A percentile compares a stretch with the other conserved stretches of the same genome.
These are phyloP conservation scores for Ophiostoma sp. DNA, from an alignment of 2,329 filamentous ascomycete species.

Conservation along the genomic window DNA sequence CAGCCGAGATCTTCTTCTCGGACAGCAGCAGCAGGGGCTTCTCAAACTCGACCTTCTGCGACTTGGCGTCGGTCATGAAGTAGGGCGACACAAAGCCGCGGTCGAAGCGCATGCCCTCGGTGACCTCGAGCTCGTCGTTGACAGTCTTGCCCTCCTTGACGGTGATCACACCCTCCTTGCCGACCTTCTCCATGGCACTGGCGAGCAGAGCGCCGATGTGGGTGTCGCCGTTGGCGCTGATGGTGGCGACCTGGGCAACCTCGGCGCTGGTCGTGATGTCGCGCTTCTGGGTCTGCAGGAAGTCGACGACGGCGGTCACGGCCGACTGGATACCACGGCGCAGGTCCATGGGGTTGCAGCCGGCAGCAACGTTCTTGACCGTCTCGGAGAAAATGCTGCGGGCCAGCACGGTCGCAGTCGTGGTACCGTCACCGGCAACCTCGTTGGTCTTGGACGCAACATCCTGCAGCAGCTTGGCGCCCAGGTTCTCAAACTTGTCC, in stretches of 20 bases:
- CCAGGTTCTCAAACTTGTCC: constrained; percentile 99
- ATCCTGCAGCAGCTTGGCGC: constrained; percentile 92
- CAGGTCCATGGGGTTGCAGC: constrained; percentile 99
- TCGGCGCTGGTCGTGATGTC: constrained; percentile 97
- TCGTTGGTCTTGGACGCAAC: constrained; percentile 99
- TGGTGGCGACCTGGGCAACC: constrained; percentile 96
- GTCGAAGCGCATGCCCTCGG: constrained; percentile 99
- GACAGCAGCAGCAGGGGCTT: constrained; percentile 97
- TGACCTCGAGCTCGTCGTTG: constrained; percentile 95
- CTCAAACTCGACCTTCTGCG: constrained; percentile 99
- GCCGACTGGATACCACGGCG: constrained; percentile 94
- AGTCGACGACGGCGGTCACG: constrained; percentile 90
- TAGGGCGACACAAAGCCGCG: constrained; percentile 97
- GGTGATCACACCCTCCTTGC: constrained; percentile 99
- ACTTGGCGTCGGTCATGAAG: constrained; percentile 99
- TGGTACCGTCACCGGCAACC: constrained; percentile 96
- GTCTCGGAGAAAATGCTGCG: constrained; percentile 99
- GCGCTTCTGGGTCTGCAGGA: constrained; percentile 90
- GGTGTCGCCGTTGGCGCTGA: constrained; percentile 92
- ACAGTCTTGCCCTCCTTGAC: constrained; percentile 99
- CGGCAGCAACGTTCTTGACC: constrained; percentile 98
- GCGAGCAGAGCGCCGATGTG: constrained; percentile 95
- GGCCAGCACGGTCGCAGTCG: constrained; percentile 92
- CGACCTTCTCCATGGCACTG: constrained; percentile 99
- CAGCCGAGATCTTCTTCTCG: constrained; percentile 99